These are phyloP conservation scores for Inga laurina DNA, from an alignment of 306 rosid species.

Conservation along the genomic window DNA sequence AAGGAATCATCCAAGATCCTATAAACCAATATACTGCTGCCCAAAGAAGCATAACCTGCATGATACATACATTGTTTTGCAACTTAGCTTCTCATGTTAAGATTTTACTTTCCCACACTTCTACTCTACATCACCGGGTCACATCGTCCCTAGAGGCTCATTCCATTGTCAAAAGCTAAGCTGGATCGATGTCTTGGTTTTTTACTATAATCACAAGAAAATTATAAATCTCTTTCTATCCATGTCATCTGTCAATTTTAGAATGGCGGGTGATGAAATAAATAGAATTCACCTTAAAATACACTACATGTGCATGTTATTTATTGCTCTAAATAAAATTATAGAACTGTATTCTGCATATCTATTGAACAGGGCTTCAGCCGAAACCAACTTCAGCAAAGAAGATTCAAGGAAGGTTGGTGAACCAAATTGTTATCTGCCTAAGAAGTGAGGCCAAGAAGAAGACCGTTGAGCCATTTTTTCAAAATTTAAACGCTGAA, in stretches of 20 bases:
- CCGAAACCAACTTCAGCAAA: not conserved
- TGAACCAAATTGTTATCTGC: not conserved
- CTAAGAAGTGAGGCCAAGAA: not conserved
- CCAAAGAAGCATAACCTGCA: conserved; percentile 99
- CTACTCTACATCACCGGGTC: conserved; percentile 11
- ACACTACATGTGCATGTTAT: not conserved
- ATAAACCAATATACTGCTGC: conserved; percentile 87
- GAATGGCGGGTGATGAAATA: not conserved
- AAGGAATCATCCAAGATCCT: conserved; percentile 94
- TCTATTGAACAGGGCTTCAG: not conserved
- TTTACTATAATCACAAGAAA: not conserved
- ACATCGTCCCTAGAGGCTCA: not conserved
- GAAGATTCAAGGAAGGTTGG: not conserved
- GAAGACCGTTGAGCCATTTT: not conserved
- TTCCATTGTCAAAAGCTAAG: not conserved
- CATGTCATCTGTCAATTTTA: not conserved
- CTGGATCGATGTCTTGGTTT: not conserved
- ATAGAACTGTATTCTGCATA: not conserved
- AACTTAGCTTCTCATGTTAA: conserved; percentile 18
- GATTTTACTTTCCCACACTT: conserved; percentile 9
- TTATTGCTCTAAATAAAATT: not conserved
- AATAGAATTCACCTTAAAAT: not conserved
- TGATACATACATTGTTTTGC: conserved; percentile 5
- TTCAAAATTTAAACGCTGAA: not conserved
- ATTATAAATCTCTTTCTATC: no score